These are phyloP conservation scores for Aspergillus novofumigatus DNA, from an alignment of 2,329 filamentous ascomycete genomes.

Conservation along the genomic window DNA sequence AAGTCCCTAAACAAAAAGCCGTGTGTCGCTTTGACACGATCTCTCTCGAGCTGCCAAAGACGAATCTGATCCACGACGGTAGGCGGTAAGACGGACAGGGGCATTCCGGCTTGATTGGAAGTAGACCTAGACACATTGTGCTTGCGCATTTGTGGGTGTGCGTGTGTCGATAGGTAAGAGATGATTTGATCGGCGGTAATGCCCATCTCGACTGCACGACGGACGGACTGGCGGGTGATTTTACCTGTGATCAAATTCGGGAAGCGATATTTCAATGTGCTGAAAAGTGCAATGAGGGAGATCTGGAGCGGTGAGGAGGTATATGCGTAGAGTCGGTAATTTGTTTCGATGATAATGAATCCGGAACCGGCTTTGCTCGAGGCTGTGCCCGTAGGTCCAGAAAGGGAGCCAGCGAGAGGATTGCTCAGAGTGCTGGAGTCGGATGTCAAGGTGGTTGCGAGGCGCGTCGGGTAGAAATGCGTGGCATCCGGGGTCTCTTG, in stretches of 20 bases:
- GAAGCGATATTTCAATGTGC: constrained; percentile 82
- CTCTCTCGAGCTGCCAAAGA: constrained; percentile 95
- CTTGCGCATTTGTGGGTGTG: constrained; percentile 88
- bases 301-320: constrained; percentile 92
- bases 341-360: constrained; percentile 95
- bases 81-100: constrained; percentile 72
- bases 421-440: constrained; percentile 69
- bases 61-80: constrained; percentile 97
- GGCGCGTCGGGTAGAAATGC: constrained; percentile 80
- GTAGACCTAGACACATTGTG: constrained; percentile 39
- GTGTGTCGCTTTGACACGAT: constrained; percentile 78
- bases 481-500: constrained; percentile 44
- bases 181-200: constrained; percentile 97
- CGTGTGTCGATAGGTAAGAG: constrained; percentile 83
- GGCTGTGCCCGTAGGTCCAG: constrained; percentile 28
- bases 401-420: constrained; percentile 63
- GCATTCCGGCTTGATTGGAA: constrained; percentile 37
- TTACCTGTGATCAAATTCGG: constrained; percentile 91
- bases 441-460: constrained; percentile 87
- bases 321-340: constrained; percentile 96
- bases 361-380: constrained; percentile 47
- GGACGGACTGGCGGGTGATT: constrained; percentile 82
- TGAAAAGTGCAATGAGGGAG: constrained; percentile 85
- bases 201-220: constrained; percentile 78
- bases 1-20: constrained; percentile 93